phyloP scores from a whole-genome alignment of 2,329 filamentous ascomycete species.

The Trichoderma cornu-damae region DNA sequence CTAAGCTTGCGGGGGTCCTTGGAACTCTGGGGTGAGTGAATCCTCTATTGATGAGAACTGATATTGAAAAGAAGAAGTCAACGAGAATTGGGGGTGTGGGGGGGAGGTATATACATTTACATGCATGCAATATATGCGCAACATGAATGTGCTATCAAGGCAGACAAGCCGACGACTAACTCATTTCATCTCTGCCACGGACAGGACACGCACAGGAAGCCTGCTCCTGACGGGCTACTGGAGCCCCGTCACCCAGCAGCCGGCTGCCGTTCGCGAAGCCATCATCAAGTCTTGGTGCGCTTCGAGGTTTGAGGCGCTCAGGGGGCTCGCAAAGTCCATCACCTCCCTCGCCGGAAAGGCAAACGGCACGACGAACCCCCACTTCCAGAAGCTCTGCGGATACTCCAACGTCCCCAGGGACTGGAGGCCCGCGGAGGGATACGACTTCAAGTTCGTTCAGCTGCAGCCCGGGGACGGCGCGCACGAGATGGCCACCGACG shows the following conservation, averaged over 20 bases:
- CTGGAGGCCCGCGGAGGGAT: conserved; percentile 47
- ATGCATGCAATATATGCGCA: too few relatives aligned
- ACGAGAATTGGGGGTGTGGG: too few relatives aligned
- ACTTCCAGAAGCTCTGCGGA: conserved; percentile 51
- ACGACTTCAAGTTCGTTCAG: conserved; percentile 58
- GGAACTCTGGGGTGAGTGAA: conserved; percentile 41
- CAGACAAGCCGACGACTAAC: neutral
- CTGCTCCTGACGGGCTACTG: conserved; percentile 63
- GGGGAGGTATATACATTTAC: too few relatives aligned
- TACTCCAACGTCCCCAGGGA: conserved; percentile 51
- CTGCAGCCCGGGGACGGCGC: conserved; percentile 40
- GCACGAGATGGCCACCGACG: conserved; percentile 67
- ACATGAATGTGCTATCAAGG: neutral
- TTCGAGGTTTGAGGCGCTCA: conserved; percentile 51
- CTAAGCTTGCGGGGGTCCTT: conserved; percentile 38
- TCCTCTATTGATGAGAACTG: too few relatives aligned
- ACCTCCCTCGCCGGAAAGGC: conserved; percentile 49
- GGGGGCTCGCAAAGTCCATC: conserved; percentile 52
- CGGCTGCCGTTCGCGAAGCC: conserved; percentile 53
- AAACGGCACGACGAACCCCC: conserved; percentile 52
- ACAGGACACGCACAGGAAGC: conserved; percentile 57
- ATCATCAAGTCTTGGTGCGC: conserved; percentile 60
- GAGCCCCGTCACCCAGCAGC: conserved; percentile 57
- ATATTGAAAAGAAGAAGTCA: too few relatives aligned
- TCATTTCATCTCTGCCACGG: neutral